Percentiles rank a stretch among this genome's conserved stretches.
phyloP scores from a whole-genome alignment of 1,139 yeast species.

The Taphrina populina region DNA sequence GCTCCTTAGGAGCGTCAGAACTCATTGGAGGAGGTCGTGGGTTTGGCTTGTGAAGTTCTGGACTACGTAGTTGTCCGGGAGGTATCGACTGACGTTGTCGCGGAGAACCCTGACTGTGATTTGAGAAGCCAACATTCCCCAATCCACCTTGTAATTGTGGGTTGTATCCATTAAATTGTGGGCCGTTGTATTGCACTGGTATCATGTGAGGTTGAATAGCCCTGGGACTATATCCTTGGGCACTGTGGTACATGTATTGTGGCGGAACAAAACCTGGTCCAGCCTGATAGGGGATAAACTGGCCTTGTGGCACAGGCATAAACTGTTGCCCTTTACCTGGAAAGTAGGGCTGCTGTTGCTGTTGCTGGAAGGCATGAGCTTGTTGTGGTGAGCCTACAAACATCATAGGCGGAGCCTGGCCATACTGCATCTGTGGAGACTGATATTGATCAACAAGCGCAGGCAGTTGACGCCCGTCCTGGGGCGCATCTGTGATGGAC shows the following conservation, averaged over 20 bases:
- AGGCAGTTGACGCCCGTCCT: constrained; percentile 9
- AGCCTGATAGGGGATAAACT: constrained; percentile 6
- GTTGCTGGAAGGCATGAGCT: not conserved
- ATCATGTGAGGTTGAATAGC: constrained; percentile 1
- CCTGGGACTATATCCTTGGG: constrained; percentile 9
- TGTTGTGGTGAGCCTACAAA: constrained; percentile 20
- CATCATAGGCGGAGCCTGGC: constrained; percentile 9
- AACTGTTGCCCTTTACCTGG: constrained; percentile 6
- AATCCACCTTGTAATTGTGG: not conserved
- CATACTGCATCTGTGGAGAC: not conserved
- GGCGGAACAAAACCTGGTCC: constrained; percentile 16
- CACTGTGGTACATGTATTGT: constrained; percentile 14
- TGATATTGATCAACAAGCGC: constrained; percentile 4
- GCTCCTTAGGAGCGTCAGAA: not conserved
- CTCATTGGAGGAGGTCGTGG: constrained; percentile 25
- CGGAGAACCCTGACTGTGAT: constrained; percentile 3
- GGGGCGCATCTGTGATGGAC: constrained; percentile 20
- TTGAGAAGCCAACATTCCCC: not conserved
- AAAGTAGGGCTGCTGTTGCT: constrained; percentile 12
- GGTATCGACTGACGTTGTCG: constrained; percentile 4
- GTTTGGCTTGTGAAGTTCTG: constrained; percentile 11
- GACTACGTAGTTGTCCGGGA: constrained; percentile 13
- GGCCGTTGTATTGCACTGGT: constrained; percentile 4
- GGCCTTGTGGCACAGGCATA: constrained; percentile 9
- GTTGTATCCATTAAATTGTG: not conserved